Evolutionary conservation across 1,284 basidiomycete species (phyloP).

Genomic region (Trichosporon faecale): DNA sequence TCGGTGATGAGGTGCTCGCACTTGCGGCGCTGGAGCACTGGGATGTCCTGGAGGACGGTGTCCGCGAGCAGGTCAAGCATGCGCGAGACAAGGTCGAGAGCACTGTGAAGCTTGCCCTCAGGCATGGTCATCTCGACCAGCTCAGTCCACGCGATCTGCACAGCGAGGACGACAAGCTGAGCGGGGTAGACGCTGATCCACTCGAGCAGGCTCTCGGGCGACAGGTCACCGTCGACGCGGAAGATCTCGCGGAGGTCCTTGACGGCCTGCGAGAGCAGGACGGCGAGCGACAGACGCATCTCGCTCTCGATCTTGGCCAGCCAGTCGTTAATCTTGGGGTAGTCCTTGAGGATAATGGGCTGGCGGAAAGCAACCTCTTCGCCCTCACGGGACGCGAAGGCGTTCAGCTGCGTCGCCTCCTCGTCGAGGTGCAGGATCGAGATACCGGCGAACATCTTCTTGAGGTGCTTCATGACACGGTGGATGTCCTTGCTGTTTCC

Average conservation of each 20-base stretch:
- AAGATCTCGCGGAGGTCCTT: conserved; percentile 70
- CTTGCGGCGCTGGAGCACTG: conserved; percentile 84
- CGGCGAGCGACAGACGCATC: conserved; percentile 88
- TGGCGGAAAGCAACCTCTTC: conserved; percentile 83
- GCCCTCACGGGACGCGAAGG: conserved; percentile 91
- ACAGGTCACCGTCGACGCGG: conserved; percentile 46
- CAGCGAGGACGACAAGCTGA: conserved; percentile 88
- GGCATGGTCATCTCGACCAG: conserved; percentile 75
- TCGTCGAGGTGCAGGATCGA: conserved; percentile 86
- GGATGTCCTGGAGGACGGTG: conserved; percentile 86
- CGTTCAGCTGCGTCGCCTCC: conserved; percentile 67
- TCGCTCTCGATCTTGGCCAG: conserved; percentile 85
- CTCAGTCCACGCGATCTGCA: conserved; percentile 91
- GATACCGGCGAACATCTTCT: conserved; percentile 99
- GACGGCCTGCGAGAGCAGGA: conserved; percentile 42
- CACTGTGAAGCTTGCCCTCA: conserved; percentile 56
- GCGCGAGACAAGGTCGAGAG: conserved; percentile 73
- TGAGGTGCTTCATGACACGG: conserved; percentile 96
- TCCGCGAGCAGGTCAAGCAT: conserved; percentile 92
- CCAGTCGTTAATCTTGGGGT: conserved; percentile 99
- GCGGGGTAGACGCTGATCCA: conserved; percentile 95
- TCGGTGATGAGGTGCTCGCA: conserved; percentile 99
- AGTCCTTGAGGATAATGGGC: conserved; percentile 84
- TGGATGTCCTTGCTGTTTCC: conserved; percentile 98
- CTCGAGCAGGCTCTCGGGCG: conserved; percentile 66